Evolutionary conservation across 2,329 filamentous ascomycete species (phyloP).

Genomic region (Colletotrichum magnum): DNA sequence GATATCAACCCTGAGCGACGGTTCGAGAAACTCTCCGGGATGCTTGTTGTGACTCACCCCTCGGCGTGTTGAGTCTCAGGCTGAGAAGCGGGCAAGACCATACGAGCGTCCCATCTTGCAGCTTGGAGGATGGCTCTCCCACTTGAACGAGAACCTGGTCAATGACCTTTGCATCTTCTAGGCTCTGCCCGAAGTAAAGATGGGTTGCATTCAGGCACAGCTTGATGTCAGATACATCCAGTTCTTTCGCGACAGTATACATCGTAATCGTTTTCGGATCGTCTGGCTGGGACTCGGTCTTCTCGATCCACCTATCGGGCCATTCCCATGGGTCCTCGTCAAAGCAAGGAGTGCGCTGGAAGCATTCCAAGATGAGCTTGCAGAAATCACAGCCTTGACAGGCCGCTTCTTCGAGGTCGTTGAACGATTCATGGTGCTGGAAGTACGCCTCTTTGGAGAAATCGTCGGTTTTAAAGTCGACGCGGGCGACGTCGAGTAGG

Average conservation of each 20-base stretch:
- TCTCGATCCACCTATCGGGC: background rate
- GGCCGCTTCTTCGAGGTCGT: background rate
- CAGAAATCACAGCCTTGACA: constrained; percentile 9
- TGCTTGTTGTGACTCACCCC: background rate
- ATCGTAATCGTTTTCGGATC: background rate
- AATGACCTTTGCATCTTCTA: constrained; percentile 2
- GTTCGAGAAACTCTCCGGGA: background rate
- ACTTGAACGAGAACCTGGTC: constrained; percentile 26
- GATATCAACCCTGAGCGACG: background rate
- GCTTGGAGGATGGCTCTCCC: background rate
- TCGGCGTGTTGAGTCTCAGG: background rate
- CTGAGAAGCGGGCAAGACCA: constrained; percentile 4
- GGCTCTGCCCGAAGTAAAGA: background rate
- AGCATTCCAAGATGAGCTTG: constrained; percentile 4
- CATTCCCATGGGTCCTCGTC: background rate
- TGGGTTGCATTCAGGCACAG: constrained; percentile 13
- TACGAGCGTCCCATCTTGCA: background rate
- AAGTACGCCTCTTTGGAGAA: constrained; percentile 5
- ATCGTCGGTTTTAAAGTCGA: background rate
- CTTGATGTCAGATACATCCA: background rate
- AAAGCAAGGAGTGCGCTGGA: background rate
- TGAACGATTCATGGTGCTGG: constrained; percentile 6
- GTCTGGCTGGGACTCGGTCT: accelerated
- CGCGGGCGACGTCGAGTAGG: constrained; percentile 7
- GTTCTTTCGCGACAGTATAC: constrained; percentile 2